These are phyloP conservation scores for Neurospora discreta DNA, from an alignment of 495 filamentous ascomycete genomes.

Conservation along the genomic window DNA sequence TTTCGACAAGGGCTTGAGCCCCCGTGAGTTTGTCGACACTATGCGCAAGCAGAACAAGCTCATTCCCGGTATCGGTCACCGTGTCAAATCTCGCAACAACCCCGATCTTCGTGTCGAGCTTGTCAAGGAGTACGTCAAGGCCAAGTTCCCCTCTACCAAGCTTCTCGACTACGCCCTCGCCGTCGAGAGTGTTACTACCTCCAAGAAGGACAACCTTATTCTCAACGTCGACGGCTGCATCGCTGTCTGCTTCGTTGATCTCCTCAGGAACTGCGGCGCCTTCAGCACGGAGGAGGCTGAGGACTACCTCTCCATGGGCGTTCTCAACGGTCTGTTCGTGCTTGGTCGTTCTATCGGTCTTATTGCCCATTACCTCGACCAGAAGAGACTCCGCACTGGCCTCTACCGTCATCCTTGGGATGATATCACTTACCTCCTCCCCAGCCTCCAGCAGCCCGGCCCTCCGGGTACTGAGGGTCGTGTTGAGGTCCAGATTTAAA, in stretches of 20 bases:
- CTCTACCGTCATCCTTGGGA: conserved; percentile 99
- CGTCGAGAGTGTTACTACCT: conserved; percentile 94
- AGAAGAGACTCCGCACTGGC: conserved; percentile 96
- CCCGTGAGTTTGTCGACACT: conserved; percentile 95
- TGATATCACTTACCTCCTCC: conserved; percentile 93
- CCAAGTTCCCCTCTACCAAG: conserved; percentile 93
- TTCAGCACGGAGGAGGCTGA: conserved; percentile 77
- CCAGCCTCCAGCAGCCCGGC: conserved; percentile 59
- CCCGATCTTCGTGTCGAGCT: conserved; percentile 98
- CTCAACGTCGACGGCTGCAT: conserved; percentile 98
- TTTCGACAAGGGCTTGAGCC: conserved; percentile 94
- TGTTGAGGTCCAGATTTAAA: conserved; percentile 61
- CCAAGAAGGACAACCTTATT: conserved; percentile 99
- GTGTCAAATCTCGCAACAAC: conserved; percentile 99
- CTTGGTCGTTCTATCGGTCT: conserved; percentile 92
- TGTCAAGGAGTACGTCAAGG: conserved; percentile 95
- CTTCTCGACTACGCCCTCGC: conserved; percentile 97
- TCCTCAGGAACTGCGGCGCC: conserved; percentile 95
- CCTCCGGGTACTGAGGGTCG: conserved; percentile 72
- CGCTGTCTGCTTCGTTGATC: conserved; percentile 96
- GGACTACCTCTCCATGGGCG: conserved; percentile 85
- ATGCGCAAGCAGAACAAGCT: conserved; percentile 99
- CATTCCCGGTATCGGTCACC: conserved; percentile 97
- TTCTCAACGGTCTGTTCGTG: conserved; percentile 98
- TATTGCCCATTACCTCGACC: conserved; percentile 98